These are phyloP conservation scores for Tetrapisispora namnaoensis DNA, from an alignment of 805 yeast species.

Conservation along the genomic window DNA sequence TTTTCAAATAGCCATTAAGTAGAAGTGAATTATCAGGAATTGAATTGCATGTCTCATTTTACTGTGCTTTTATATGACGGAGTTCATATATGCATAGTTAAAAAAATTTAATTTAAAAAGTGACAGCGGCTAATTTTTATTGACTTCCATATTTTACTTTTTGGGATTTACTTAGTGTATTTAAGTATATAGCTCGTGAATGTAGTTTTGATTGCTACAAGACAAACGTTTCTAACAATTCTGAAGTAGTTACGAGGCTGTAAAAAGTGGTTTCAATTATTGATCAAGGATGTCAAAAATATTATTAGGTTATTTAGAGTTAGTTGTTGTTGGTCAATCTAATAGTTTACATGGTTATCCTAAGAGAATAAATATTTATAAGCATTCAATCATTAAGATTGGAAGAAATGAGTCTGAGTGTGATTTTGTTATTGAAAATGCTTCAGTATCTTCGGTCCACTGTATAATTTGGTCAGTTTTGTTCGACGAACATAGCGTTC, in stretches of 20 bases:
- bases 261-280: too few relatives aligned
- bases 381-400: constrained; percentile 31
- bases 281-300: background rate
- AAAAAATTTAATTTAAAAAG: too few relatives aligned
- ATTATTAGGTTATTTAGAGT: constrained; percentile 16
- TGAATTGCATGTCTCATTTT: background rate
- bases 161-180: background rate
- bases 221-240: too few relatives aligned
- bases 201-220: too few relatives aligned
- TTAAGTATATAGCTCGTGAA: too few relatives aligned
- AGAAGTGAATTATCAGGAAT: too few relatives aligned
- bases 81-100: too few relatives aligned
- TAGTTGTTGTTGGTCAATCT: constrained; percentile 3
- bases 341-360: background rate
- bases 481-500: constrained; percentile 40
- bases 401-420: constrained; percentile 35
- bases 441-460: constrained; percentile 38
- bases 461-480: constrained; percentile 40
- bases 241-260: too few relatives aligned
- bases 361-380: constrained; percentile 13
- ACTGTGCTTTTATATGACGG: background rate
- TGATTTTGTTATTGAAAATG: constrained; percentile 29
- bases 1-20: too few relatives aligned
- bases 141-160: background rate
- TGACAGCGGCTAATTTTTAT: background rate